Conservation (phyloP, 2,329 filamentous ascomycete species). For the Paracamarosporium sp. region DNA sequence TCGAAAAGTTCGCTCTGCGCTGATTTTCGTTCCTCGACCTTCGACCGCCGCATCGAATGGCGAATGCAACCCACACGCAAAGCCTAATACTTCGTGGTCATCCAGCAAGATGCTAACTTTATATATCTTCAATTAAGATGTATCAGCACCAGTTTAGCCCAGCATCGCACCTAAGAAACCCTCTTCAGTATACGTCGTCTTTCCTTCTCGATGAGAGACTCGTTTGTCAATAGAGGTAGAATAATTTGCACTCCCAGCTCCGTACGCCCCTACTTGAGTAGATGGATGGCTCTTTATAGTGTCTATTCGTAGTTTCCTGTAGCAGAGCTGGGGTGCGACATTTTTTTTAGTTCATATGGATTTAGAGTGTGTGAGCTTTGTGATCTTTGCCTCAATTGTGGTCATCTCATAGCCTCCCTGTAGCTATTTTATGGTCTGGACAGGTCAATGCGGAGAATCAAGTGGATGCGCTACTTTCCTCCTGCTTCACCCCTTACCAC, state of each 20-base stretch:
- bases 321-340: slow-evolving; percentile 2
- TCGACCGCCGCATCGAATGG: not conserved
- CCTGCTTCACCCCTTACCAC: too few species aligned
- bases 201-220: slow-evolving; percentile 36
- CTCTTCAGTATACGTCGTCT: slow-evolving; percentile 44
- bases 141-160: not conserved
- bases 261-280: not conserved
- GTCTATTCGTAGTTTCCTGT: too few species aligned
- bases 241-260: slow-evolving; percentile 22
- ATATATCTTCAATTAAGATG: not conserved
- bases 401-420: too few species aligned
- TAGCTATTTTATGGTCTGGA: too few species aligned
- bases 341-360: too few species aligned
- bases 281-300: not conserved
- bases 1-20: not conserved
- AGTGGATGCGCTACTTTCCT: too few species aligned
- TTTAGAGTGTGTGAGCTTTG: too few species aligned
- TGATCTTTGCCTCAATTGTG: too few species aligned
- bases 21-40: not conserved
- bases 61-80: too few species aligned
- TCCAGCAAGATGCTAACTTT: not conserved
- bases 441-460: too few species aligned
- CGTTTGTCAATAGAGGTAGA: slow-evolving; percentile 42
- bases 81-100: too few species aligned
- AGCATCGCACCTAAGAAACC: slow-evolving; percentile 2